phyloP scores from a whole-genome alignment of 306 rosid genomes.

The Cajanus cajan region DNA sequence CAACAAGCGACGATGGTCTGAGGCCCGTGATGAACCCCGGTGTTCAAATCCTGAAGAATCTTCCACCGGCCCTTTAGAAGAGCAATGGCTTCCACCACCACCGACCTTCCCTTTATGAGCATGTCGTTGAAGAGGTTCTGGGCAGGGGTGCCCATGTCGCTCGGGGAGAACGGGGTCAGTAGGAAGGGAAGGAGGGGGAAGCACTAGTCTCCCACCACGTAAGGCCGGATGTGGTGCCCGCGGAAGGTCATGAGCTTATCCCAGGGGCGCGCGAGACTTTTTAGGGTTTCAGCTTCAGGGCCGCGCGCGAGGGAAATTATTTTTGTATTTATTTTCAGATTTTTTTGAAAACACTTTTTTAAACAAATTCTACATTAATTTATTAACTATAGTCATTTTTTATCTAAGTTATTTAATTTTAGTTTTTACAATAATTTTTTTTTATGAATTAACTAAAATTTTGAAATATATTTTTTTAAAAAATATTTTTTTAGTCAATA shows the following conservation, averaged over 20 bases:
- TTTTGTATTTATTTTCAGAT: too few species aligned
- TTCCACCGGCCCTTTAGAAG: slow-evolving; percentile 93
- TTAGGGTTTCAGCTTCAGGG: too few species aligned
- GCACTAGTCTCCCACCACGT: slow-evolving; percentile 89
- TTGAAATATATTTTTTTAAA: too few species aligned
- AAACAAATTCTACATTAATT: too few species aligned
- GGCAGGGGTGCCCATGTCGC: slow-evolving; percentile 76
- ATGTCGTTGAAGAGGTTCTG: slow-evolving; percentile 88
- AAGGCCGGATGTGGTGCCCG: slow-evolving; percentile 74
- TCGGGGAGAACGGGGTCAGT: slow-evolving; percentile 63
- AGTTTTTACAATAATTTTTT: too few species aligned
- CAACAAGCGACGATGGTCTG: slow-evolving; percentile 93
- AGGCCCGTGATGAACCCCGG: slow-evolving; percentile 78
- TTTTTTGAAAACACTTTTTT: too few species aligned
- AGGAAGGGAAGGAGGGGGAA: slow-evolving; percentile 74
- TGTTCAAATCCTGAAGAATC: slow-evolving; percentile 81
- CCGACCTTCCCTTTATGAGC: slow-evolving; percentile 93
- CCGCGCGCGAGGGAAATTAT: too few species aligned
- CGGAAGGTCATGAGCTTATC: slow-evolving; percentile 64
- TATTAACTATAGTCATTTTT: too few species aligned
- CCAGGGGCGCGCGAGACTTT: too few species aligned
- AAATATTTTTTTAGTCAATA: too few species aligned
- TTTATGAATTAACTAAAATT: too few species aligned
- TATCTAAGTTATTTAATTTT: too few species aligned
- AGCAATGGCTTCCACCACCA: slow-evolving; percentile 82